Percentiles rank a stretch among this genome's conserved stretches.
Evolutionary conservation across 1,139 yeast species (phyloP).

Genomic region (Yamadazyma conglobata): DNA sequence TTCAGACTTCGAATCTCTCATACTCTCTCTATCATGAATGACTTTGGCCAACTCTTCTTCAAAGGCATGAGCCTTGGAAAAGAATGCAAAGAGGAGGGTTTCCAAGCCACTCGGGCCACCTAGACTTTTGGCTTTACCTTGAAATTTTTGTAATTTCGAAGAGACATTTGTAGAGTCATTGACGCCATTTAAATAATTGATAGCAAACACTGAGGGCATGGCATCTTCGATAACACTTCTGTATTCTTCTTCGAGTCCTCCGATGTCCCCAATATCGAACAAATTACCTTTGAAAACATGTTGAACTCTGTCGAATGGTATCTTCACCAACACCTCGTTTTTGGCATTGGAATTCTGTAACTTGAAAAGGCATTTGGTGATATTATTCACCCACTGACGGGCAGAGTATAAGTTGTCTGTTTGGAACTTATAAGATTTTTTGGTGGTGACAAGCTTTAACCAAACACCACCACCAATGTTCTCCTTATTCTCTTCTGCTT

Average conservation of each 20-base stretch:
- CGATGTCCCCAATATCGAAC: slow-evolving; percentile 14
- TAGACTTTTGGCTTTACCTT: slow-evolving; percentile 27
- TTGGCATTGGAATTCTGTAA: slow-evolving; percentile 61
- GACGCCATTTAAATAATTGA: slow-evolving; percentile 3
- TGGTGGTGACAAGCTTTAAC: slow-evolving; percentile 56
- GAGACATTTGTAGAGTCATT: slow-evolving; percentile 6
- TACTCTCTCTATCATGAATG: slow-evolving; percentile 12
- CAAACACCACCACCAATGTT: slow-evolving; percentile 36
- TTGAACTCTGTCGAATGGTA: slow-evolving; percentile 65
- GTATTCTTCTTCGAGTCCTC: slow-evolving; percentile 10
- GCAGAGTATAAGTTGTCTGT: slow-evolving; percentile 77
- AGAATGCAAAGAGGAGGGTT: slow-evolving; percentile 67
- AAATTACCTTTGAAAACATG: slow-evolving; percentile 23
- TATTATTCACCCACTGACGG: slow-evolving; percentile 70
- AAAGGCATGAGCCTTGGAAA: slow-evolving; percentile 34
- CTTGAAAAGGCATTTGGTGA: slow-evolving; percentile 72
- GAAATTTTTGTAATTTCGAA: slow-evolving; percentile 12
- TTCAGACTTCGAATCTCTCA: too few relatives aligned
- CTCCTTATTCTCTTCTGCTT: slow-evolving; percentile 29
- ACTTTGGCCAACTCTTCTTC: slow-evolving; percentile 22
- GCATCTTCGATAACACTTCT: not conserved
- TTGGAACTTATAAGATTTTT: slow-evolving; percentile 58
- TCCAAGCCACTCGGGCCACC: slow-evolving; percentile 40
- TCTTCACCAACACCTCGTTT: slow-evolving; percentile 70
- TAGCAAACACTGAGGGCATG: slow-evolving; percentile 12